Percentiles rank a stretch among this genome's conserved stretches.
These are phyloP conservation scores for Cercospora beticola DNA, from an alignment of 2,329 filamentous ascomycete species.

Conservation along the genomic window DNA sequence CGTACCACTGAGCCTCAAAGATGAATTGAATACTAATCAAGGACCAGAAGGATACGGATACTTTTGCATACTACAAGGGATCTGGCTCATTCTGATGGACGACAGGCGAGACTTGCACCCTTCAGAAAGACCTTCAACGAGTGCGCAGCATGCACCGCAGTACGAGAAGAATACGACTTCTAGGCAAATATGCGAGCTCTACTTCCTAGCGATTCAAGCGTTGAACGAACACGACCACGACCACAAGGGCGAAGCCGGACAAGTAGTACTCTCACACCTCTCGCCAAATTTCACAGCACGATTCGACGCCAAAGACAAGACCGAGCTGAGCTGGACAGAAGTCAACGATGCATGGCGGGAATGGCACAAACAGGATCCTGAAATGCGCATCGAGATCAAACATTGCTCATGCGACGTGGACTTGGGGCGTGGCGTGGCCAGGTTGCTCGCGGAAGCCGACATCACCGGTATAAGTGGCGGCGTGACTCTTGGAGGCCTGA, in stretches of 20 bases:
- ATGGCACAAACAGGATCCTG: constrained; percentile 5
- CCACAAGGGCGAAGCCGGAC: background rate
- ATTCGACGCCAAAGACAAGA: constrained; percentile 13
- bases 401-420: constrained; percentile 14
- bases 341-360: background rate
- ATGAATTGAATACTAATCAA: background rate
- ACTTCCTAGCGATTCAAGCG: background rate
- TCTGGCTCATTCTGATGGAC: background rate
- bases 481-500: constrained; percentile 7
- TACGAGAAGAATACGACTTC: background rate
- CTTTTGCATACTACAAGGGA: background rate
- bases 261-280: background rate
- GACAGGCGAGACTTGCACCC: background rate
- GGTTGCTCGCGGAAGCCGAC: constrained; percentile 1
- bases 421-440: constrained; percentile 7
- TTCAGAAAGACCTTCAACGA: background rate
- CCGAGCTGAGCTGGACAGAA: constrained; percentile 1
- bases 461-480: background rate
- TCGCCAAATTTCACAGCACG: constrained; percentile 6
- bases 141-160: background rate
- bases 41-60: background rate
- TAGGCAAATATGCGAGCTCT: constrained; percentile 2
- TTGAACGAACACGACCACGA: constrained; percentile 11
- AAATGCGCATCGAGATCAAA: background rate
- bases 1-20: background rate